Base-by-base conservation (phyloP, 805 yeast species). In the Monosporozyma servazzii region DNA sequence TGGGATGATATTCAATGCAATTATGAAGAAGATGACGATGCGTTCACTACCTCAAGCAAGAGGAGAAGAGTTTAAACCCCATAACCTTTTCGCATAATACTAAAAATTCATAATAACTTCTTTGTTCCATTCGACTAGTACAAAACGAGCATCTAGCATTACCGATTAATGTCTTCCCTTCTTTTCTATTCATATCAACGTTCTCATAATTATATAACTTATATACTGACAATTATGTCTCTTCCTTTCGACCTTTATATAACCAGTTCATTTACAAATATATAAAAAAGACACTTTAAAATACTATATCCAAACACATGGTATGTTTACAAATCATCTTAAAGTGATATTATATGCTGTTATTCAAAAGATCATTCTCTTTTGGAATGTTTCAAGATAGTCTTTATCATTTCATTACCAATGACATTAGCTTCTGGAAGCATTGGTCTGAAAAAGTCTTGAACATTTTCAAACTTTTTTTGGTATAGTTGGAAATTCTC, bases 331-430 rank as follows among this genome's bases (percentile, higher is more conserved):
- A 41, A 17, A 41, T 6, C 2, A 43, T 25, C 46, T n/a, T 7
- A 4, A 5, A 43, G 4, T 4, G 18, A 40, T 18, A 23, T 36
- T n/a, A 2, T 13, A 3, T 11, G n/a, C 2, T 17, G 21, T 18
- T 11, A 3, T n/a, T 3, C 5, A n/a, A 36, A n/a, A 17, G 8
- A 18, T 37, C 13, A 42, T 17, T 31, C 40, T 29, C 25, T 40
- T 42, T 56, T 55, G 9, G 60, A 54, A 51, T 71, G 71, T 25
- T 64, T 73, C 53, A 84, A 69, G 33, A 88, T 88, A 9, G 88
- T 86, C 63, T 80, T 80, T 55, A 93, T 86, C 99, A 91, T 91
- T 58, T 88, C 96, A 68, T 91, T 93, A 10, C 98, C 98, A 45
- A 89, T 75, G 46, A 76, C 79, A 57, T 84, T 86, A 9, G 97